Base-by-base conservation (phyloP, 2,329 filamentous ascomycete genomes). In the Fusarium virguliforme region DNA sequence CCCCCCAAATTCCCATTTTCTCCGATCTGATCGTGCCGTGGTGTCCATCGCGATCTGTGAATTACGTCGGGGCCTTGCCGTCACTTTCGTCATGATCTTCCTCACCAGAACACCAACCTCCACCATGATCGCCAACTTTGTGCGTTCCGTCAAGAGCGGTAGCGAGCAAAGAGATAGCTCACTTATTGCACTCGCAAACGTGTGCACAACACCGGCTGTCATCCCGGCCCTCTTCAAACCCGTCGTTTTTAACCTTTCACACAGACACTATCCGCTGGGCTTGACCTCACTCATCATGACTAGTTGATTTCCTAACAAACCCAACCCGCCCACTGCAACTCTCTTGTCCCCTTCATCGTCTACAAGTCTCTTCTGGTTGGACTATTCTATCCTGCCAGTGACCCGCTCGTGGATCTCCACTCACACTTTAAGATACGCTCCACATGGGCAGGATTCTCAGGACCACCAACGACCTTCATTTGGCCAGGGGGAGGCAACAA, bases 391-490 rank as follows among this genome's bases (percentile, higher is more conserved):
- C 26, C 46, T 26, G 26, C 46, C 28, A 18, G 24, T 15, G 51
- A 55, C 43, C 55, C 68, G 59, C 64, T 51, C 30, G 40, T 28
- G 18, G 35, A 37, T 62, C 28, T 28, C 50, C 56, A 63, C 41
- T 63, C 63, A 63, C 50, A 61, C 32, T 51, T 18, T 37, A 50
- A 53, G 22, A 43, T 32, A 28, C 18, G 61, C 41, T 72, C 65
- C 69, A 72, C 69, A 59, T 72, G 46, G 59, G 30, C 53, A 13
- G 41, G 28, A 48, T 58, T 56, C 24, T 26, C 61, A 66, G 54
- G 54, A 72, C 72, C 68, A 30, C 43, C 70, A 63, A 65, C 56
- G 57, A 56, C 34, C 58, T 70, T 72, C 57, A 72, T 62, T 67
- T 62, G 26, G 48, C 28, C 34, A 70, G 62, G 65, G 58, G 26